phyloP scores from a whole-genome alignment of 2,329 filamentous ascomycete genomes.

The Epichloe uncinata region DNA sequence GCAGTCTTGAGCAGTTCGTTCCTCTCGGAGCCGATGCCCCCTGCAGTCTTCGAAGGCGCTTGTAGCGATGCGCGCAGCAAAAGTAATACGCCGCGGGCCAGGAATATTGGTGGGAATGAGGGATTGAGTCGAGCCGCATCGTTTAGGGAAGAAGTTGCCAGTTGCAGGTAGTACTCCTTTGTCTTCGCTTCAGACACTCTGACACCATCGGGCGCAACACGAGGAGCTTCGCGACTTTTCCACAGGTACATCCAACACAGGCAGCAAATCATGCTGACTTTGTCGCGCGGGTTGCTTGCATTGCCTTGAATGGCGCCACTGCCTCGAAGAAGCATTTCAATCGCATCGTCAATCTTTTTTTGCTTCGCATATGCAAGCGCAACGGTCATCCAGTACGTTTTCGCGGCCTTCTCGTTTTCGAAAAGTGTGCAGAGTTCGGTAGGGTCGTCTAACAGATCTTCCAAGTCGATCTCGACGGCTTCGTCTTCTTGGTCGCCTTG shows the following conservation, averaged over 20 bases:
- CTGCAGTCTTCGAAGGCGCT: slow-evolving; percentile 54
- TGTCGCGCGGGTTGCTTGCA: slow-evolving; percentile 64
- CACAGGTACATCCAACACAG: slow-evolving; percentile 85
- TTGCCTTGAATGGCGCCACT: slow-evolving; percentile 56
- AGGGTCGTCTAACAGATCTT: slow-evolving; percentile 82
- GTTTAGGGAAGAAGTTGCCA: slow-evolving; percentile 83
- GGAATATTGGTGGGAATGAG: slow-evolving; percentile 77
- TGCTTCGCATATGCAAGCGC: slow-evolving; percentile 94
- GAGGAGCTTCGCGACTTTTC: slow-evolving; percentile 70
- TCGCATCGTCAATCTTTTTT: slow-evolving; percentile 78
- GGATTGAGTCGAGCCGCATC: slow-evolving; percentile 92
- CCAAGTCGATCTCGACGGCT: slow-evolving; percentile 83
- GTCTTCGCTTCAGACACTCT: slow-evolving; percentile 63
- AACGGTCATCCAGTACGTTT: slow-evolving; percentile 96
- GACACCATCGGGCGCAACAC: slow-evolving; percentile 47
- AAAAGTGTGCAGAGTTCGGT: slow-evolving; percentile 90
- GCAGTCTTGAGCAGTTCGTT: slow-evolving; percentile 73
- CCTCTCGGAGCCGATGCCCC: slow-evolving; percentile 57
- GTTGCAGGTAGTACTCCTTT: slow-evolving; percentile 85
- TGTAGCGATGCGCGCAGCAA: slow-evolving; percentile 79
- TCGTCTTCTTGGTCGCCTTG: slow-evolving; percentile 53
- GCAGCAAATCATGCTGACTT: slow-evolving; percentile 70
- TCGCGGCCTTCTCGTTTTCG: slow-evolving; percentile 84
- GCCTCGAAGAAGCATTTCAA: slow-evolving; percentile 61
- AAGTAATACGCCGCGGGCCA: slow-evolving; percentile 80